Evolutionary conservation across 2,329 filamentous ascomycete species (phyloP).

Genomic region (Calonectria naviculata): DNA sequence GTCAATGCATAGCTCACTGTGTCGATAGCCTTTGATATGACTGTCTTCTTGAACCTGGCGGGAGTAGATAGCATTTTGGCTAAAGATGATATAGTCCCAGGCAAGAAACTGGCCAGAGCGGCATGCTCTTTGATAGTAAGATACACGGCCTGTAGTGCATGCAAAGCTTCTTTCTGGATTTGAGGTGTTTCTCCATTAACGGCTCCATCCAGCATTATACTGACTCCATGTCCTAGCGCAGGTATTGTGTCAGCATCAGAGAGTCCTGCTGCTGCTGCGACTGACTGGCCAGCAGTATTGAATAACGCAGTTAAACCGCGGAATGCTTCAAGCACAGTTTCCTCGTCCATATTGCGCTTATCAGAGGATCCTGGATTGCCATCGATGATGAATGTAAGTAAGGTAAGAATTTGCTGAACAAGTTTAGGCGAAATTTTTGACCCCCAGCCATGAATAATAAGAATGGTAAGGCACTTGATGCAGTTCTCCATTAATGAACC

Average conservation of each 20-base stretch:
- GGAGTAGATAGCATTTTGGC: slow-evolving; percentile 80
- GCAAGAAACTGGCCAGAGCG: slow-evolving; percentile 87
- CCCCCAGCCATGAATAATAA: slow-evolving; percentile 85
- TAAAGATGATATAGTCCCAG: slow-evolving; percentile 86
- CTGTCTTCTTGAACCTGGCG: slow-evolving; percentile 63
- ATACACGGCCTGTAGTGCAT: slow-evolving; percentile 72
- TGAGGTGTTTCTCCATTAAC: slow-evolving; percentile 70
- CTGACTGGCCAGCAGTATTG: slow-evolving; percentile 63
- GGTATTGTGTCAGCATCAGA: slow-evolving; percentile 74
- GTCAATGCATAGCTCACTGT: slow-evolving; percentile 66
- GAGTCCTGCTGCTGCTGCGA: slow-evolving; percentile 60
- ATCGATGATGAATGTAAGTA: slow-evolving; percentile 84
- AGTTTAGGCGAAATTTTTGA: slow-evolving; percentile 76
- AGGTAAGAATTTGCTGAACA: slow-evolving; percentile 85
- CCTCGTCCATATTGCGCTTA: slow-evolving; percentile 69
- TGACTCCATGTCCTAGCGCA: slow-evolving; percentile 83
- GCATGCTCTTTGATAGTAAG: slow-evolving; percentile 75
- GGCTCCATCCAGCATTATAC: slow-evolving; percentile 81
- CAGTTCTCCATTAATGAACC: slow-evolving; percentile 79
- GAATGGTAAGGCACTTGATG: slow-evolving; percentile 77
- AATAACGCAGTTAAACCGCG: slow-evolving; percentile 76
- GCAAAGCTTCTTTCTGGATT: slow-evolving; percentile 78
- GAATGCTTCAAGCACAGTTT: slow-evolving; percentile 79
- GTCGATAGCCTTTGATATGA: slow-evolving; percentile 72
- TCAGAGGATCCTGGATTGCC: slow-evolving; percentile 69